Percentiles rank a stretch among this genome's conserved stretches.
Conservation (phyloP, 176 grass and related monocot species). For the Musa beccarii region DNA sequence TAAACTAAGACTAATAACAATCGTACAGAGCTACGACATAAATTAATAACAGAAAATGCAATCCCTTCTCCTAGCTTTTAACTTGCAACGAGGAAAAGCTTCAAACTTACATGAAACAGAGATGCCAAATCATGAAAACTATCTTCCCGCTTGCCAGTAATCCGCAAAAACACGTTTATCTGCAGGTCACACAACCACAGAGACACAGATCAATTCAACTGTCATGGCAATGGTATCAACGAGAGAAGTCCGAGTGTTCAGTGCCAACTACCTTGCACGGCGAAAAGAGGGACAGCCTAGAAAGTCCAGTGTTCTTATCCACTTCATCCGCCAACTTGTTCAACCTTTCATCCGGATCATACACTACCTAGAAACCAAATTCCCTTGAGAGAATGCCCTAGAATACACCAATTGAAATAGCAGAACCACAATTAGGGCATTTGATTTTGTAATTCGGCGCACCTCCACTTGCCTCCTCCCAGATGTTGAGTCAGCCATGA, state of each 20-base stretch:
- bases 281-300: conserved; percentile 81
- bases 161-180: conserved; percentile 96
- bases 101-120: conserved; percentile 78
- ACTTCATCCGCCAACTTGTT: conserved; percentile 70
- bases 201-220: not conserved
- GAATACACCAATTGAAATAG: not conserved
- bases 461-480: conserved; percentile 75
- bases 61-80: not conserved
- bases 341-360: conserved; percentile 56
- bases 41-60: no score
- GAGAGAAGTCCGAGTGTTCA: not conserved
- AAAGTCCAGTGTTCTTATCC: conserved; percentile 55
- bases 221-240: not conserved
- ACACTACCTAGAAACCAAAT: conserved; percentile 47
- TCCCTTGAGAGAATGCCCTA: not conserved
- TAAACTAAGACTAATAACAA: no score
- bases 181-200: conserved; percentile 15
- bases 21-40: no score
- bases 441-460: not conserved
- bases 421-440: not conserved
- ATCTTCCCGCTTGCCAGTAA: conserved; percentile 82
- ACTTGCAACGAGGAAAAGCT: not conserved
- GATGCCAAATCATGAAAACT: conserved; percentile 92
- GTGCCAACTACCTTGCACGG: conserved; percentile 75
- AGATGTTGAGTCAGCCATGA: conserved; percentile 31